Base-by-base conservation (phyloP, 768 basidiomycete genomes). In the Termitomyces sp. region DNA sequence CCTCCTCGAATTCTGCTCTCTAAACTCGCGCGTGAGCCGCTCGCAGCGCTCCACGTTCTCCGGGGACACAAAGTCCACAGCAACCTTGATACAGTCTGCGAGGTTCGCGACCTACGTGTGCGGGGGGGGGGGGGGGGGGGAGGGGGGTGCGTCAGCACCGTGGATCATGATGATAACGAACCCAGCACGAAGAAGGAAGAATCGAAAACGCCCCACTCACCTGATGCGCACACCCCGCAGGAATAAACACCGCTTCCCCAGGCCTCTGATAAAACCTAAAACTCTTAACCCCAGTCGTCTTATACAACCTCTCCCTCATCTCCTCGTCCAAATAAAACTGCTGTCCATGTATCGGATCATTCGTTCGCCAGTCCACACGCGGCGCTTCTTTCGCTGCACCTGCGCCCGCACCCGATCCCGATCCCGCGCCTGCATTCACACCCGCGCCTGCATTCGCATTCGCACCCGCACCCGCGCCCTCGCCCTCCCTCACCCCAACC, bases 71-170 rank as follows among this genome's bases (percentile, higher is more conserved):
- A 94, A 98, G 74, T 98, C 96, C 68, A 90, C 83, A 34, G 96
- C 95, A 56, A 97, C 92, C 76, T 98, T 98, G 77, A 98, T 87
- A 69, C 92, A 96, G 73, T 97, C 94, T n/a, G 93, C 83, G 55
- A 95, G 76, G 71, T 98, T 97, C 66, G 91, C 90, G 9, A 97
- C 95, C 87, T 96, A 67, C 8, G 48, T 17, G 38, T 2, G 46
- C 20, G 38, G 12, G 5, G 10, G 9, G 10, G 11, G 37, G 37
- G 8, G 32, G 3, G n/a, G 5, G n/a, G 12, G 32, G 8, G 32
- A 2, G n/a, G 66, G 36, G 17, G 11, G 56, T 51, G 31, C 17
- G 64, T 43, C 48, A 29, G 56, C 17, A 62, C 17, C 4, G 37
- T 38, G 9, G 25, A 25, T 25, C 25, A 25, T 25, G 25, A 25